Base-by-base conservation (phyloP, 2,329 filamentous ascomycete genomes). In the Arthroderma sp. region DNA sequence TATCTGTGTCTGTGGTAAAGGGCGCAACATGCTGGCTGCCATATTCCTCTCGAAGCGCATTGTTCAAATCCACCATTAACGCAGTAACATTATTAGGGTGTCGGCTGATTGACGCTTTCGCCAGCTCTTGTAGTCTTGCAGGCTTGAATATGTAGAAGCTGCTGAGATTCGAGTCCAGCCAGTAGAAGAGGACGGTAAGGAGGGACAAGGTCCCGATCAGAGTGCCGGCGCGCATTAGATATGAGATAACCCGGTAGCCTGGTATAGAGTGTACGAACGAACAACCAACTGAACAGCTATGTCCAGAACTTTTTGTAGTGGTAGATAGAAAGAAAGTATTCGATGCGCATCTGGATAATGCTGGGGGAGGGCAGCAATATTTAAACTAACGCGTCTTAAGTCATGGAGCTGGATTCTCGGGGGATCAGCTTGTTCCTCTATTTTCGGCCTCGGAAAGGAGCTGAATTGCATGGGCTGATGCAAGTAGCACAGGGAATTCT, bases 1-100 rank as follows among this genome's bases (percentile, higher is more conserved):
- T 83, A 71, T 88, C 81, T 66, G 70, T 85, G 74, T 60, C 47
- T 4, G 28, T 49, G n/a, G 54, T 55, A 28, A 60, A 58, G 3
- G 56, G 53, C 13, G 43, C 15, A 31, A 60, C 35, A 54, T 60
- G 59, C 38, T 60, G 38, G 13, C 55, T 47, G 19, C 59, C 59
- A 52, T 60, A 60, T 49, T 60, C 56, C 33, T 53, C 28, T 13
- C 47, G 56, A n/a, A 60, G 37, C 19, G 56, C 56, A 43, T 23
- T 13, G 56, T 56, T 60, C 15, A 60, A 52, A 55, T 60, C 59
- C 23, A 25, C 33, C 59, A 60, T 56, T 28, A 60, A 59, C 54
- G 66, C 73, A 69, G 68, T 74, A 65, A 65, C 58, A 54, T 66
- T 64, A 53, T 61, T 56, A 11, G 63, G 58, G 59, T 65, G 64